Evolutionary conservation across 352 stramenopile genomes (phyloP), one percentile per base, ranked within the genome.

Genomic region (Phytophthora tentaculata): DNA sequence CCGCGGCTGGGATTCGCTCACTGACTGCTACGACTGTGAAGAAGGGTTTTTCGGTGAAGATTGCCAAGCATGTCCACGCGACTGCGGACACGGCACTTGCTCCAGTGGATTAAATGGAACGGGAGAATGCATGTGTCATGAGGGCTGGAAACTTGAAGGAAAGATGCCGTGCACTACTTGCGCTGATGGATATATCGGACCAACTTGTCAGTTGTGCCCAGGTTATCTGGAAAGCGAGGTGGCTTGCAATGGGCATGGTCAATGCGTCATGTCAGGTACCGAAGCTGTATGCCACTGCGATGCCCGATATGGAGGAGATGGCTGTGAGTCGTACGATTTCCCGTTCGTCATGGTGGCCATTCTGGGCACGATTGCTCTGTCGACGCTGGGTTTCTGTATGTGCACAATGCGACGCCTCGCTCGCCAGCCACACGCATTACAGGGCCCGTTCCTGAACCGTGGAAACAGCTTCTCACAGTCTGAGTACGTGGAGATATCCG

Each of bases 321-420:
- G 78, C 10, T 96, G 88, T 50, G 88, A 96, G 61, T 81, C 88
- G 47, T 96, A 96, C 70, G 88, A 96, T 64, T 96, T 96, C 55
- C 88, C 88, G 37, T 83, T 94, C 44, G 73, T 86, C 19, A 94
- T 94, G 86, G 86, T 94, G 14, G 76, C 81, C 12, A 88, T 92
- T 63, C 57, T 96, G 17, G 86, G 88, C 1, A 90, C 74, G 9
- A 92, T 96, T 48, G 88, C 86, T 12, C 61, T 96, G 6, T 94
- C 88, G 39, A 94, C 88, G 22, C 71, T 94, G 17, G 86, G 88
- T 17, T 90, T 96, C 58, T 96, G 86, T 29, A 96, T 96, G 88
- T 94, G 86, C 61, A 91, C 86, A 9, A 96, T 96, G 88, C 83
- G 86, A 4, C 78, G 81, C 1, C 71, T 96, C 8, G 88, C 88